phyloP scores from a whole-genome alignment of 2,329 filamentous ascomycete genomes.

The Ceratocystis destructans region DNA sequence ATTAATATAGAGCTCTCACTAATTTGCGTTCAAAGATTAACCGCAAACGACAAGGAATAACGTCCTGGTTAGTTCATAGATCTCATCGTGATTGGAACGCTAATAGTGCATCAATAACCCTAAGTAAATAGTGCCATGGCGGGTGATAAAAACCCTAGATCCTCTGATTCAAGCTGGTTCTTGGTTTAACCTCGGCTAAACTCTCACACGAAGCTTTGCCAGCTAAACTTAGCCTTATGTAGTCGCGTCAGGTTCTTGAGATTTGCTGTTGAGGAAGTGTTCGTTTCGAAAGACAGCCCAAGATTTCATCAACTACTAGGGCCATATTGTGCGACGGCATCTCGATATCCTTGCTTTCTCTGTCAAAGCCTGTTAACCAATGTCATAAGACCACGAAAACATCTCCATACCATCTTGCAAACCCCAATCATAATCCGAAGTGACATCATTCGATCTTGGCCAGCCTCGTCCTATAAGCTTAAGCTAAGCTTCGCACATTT shows the following conservation, averaged over 20 bases:
- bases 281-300: background rate
- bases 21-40: background rate
- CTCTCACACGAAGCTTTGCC: background rate
- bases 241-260: background rate
- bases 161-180: background rate
- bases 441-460: conserved; percentile 5
- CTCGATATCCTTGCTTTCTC: background rate
- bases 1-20: background rate
- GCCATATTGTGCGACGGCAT: background rate
- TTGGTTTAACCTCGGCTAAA: background rate
- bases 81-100: background rate
- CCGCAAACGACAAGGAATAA: background rate
- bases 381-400: background rate
- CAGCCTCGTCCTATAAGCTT: background rate
- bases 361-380: background rate
- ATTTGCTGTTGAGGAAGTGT: background rate
- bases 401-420: background rate
- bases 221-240: background rate
- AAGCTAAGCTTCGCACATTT: background rate
- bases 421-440: background rate
- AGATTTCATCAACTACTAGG: background rate
- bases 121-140: background rate
- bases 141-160: background rate
- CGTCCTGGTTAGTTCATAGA: background rate
- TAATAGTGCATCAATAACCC: background rate